Percentiles rank a stretch among this genome's conserved stretches.
phyloP scores from a whole-genome alignment of 1,284 basidiomycete genomes.

The Cutaneotrichosporon mucoides region DNA sequence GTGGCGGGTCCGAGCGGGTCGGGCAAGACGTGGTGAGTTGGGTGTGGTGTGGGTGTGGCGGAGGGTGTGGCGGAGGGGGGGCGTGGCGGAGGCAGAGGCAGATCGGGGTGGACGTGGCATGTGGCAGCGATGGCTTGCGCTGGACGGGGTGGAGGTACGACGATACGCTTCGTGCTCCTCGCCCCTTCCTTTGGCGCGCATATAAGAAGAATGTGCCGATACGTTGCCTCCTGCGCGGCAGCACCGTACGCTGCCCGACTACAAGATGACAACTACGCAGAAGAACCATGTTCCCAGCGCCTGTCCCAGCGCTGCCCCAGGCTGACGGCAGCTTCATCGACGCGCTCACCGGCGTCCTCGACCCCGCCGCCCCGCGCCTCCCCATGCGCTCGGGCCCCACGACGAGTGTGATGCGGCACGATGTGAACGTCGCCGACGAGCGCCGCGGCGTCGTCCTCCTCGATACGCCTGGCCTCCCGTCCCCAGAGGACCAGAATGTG shows the following conservation, averaged over 20 bases:
- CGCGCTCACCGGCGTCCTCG: conserved; percentile 15
- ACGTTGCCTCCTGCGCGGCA: too few species aligned
- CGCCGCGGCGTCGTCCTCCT: conserved; percentile 19
- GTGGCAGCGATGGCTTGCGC: too few species aligned
- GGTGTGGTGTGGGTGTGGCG: neutral
- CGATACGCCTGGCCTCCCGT: conserved; percentile 42
- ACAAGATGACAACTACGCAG: too few species aligned
- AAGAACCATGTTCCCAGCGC: too few species aligned
- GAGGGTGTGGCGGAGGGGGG: neutral
- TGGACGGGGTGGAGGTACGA: too few species aligned
- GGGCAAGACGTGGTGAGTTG: conserved; percentile 43
- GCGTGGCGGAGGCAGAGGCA: conserved; percentile 16
- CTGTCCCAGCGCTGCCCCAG: too few species aligned
- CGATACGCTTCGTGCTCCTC: too few species aligned
- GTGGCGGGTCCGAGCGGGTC: conserved; percentile 37
- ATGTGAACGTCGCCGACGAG: conserved; percentile 4
- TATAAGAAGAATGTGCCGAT: too few species aligned
- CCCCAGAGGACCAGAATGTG: neutral
- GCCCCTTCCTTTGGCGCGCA: too few species aligned
- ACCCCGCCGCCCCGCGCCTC: conserved; percentile 8
- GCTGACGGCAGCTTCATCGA: conserved; percentile 16
- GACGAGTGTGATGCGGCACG: conserved; percentile 13
- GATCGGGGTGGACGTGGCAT: neutral
- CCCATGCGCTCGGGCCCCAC: conserved; percentile 10
- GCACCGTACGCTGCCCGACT: too few species aligned